Percentiles rank a stretch among this genome's conserved stretches.
These are phyloP conservation scores for Spizellomyces sp. DNA, from an alignment of 192 early-diverging fungal genomes.

Conservation along the genomic window DNA sequence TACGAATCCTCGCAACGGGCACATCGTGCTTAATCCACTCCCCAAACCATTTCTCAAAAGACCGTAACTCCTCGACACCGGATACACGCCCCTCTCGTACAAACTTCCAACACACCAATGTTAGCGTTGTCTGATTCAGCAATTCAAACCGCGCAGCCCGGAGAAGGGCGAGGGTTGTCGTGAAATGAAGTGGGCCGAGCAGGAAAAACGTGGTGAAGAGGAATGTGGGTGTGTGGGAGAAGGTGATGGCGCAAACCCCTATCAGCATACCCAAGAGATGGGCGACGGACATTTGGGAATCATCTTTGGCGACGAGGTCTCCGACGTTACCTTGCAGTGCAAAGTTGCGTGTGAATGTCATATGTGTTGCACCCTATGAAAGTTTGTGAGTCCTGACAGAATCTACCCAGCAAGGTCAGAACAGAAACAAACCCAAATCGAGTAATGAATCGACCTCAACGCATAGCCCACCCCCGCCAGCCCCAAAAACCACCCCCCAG, in stretches of 20 bases:
- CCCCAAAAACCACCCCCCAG: slow-evolving; percentile 52
- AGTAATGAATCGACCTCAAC: slow-evolving; percentile 64
- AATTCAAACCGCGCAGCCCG: slow-evolving; percentile 67
- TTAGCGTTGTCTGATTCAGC: slow-evolving; percentile 62
- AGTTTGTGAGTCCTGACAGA: background rate
- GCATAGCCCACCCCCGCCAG: slow-evolving; percentile 63
- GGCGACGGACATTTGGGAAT: slow-evolving; percentile 68
- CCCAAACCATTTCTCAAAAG: slow-evolving; percentile 58
- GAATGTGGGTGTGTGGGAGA: slow-evolving; percentile 58
- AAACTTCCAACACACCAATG: slow-evolving; percentile 52
- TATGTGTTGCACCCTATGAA: slow-evolving; percentile 58
- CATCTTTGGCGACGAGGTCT: slow-evolving; percentile 73
- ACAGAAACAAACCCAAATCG: slow-evolving; percentile 49
- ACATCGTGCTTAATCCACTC: slow-evolving; percentile 49
- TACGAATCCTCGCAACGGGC: slow-evolving; percentile 38
- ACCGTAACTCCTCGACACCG: slow-evolving; percentile 41
- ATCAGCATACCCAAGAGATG: slow-evolving; percentile 63
- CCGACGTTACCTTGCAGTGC: slow-evolving; percentile 71
- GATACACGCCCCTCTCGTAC: slow-evolving; percentile 51
- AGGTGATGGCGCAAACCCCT: slow-evolving; percentile 57
- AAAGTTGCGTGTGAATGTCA: slow-evolving; percentile 73
- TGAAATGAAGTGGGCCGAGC: slow-evolving; percentile 60
- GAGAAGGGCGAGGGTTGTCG: slow-evolving; percentile 52
- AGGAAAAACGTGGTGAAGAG: slow-evolving; percentile 57
- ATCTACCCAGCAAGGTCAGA: background rate